phyloP scores from a whole-genome alignment of 495 filamentous ascomycete genomes.

The Trichoderma orchidacearum region DNA sequence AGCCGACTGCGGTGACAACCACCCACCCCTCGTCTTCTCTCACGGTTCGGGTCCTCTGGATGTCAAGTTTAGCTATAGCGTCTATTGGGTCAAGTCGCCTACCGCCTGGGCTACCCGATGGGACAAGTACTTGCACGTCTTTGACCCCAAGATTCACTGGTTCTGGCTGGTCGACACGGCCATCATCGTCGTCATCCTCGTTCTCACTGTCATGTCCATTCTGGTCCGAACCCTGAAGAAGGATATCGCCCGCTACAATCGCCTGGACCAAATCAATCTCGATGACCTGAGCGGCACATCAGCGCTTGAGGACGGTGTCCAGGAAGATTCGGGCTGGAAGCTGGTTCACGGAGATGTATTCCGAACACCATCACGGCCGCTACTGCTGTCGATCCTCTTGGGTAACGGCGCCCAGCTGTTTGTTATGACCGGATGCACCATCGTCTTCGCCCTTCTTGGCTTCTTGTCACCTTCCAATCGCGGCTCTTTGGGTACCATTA shows the following conservation, averaged over 20 bases:
- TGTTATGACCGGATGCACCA: conserved; percentile 92
- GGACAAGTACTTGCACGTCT: conserved; percentile 96
- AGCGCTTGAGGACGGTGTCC: conserved; percentile 77
- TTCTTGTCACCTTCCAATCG: conserved; percentile 92
- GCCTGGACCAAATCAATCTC: conserved; percentile 71
- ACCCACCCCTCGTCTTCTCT: conserved; percentile 41
- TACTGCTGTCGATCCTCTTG: conserved; percentile 75
- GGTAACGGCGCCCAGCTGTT: conserved; percentile 94
- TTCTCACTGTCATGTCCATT: conserved; percentile 79
- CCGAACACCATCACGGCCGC: conserved; percentile 65
- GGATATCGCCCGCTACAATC: conserved; percentile 92
- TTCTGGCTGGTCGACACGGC: conserved; percentile 92
- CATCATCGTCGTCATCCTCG: conserved; percentile 82
- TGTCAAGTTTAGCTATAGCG: conserved; percentile 82
- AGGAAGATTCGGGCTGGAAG: conserved; percentile 98
- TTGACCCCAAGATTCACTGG: conserved; percentile 96
- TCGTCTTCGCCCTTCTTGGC: conserved; percentile 83
- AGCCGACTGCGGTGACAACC: conserved; percentile 44
- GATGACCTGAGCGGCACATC: conserved; percentile 70
- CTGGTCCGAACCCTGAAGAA: conserved; percentile 75
- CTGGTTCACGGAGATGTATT: conserved; percentile 97
- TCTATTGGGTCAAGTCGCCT: conserved; percentile 64
- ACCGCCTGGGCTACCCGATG: conserved; percentile 92
- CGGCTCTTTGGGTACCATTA: conserved; percentile 80
- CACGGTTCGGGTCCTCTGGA: conserved; percentile 46